Evolutionary conservation across 441 rosid genomes (phyloP).

Genomic region (Eruca vesicaria): DNA sequence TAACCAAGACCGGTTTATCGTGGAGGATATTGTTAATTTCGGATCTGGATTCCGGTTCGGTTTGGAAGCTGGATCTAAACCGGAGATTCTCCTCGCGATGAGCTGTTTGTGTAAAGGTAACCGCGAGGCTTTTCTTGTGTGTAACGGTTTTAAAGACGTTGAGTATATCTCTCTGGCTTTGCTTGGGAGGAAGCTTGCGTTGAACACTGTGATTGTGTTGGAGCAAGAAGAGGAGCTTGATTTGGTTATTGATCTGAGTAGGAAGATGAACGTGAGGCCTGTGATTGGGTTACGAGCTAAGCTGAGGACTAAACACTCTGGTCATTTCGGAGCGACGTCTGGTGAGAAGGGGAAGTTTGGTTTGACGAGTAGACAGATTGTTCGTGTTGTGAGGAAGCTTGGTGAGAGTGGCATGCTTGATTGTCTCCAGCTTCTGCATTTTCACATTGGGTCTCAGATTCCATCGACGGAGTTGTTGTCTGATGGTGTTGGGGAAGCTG

Average conservation of each 20-base stretch:
- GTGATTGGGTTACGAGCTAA: constrained; percentile 86
- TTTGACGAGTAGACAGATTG: constrained; percentile 68
- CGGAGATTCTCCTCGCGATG: constrained; percentile 94
- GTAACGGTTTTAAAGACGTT: constrained; percentile 87
- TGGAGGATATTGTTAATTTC: constrained; percentile 81
- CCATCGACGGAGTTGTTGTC: constrained; percentile 75
- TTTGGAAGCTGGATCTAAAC: constrained; percentile 94
- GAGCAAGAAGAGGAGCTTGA: constrained; percentile 94
- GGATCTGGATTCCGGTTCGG: constrained; percentile 86
- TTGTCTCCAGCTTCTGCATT: constrained; percentile 84
- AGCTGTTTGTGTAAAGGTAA: constrained; percentile 86
- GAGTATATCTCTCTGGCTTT: constrained; percentile 82
- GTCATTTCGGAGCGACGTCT: constrained; percentile 95
- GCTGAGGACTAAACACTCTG: constrained; percentile 86
- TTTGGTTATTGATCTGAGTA: constrained; percentile 63
- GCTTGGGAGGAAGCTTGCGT: constrained; percentile 63
- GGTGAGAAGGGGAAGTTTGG: constrained; percentile 98
- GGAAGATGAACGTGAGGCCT: constrained; percentile 62
- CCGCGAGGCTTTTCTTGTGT: constrained; percentile 73
- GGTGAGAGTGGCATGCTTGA: constrained; percentile 72
- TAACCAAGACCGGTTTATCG: constrained; percentile 89
- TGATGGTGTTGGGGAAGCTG: constrained; percentile 82
- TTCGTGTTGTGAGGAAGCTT: constrained; percentile 75
- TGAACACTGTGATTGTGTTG: constrained; percentile 82
- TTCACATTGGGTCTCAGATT: constrained; percentile 95